Evolutionary conservation across 768 basidiomycete genomes (phyloP).

Genomic region (Boletus speciosus): DNA sequence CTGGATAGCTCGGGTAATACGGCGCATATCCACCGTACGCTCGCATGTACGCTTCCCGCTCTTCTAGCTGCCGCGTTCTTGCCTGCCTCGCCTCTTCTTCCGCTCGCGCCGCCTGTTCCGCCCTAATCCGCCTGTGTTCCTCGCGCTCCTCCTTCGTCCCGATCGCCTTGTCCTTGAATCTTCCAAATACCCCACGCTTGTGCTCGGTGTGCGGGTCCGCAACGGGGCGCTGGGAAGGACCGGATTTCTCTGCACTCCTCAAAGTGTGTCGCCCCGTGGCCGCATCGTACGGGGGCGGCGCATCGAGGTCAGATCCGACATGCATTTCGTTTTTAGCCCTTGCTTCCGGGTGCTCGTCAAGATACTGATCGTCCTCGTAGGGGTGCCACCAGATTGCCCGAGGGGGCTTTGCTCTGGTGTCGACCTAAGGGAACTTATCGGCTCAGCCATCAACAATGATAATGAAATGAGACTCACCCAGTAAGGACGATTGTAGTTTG

Average conservation of each 20-base stretch:
- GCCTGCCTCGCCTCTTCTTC: constrained; percentile 19
- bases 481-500: constrained; percentile 41
- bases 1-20: constrained; percentile 23
- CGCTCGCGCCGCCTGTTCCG: constrained; percentile 28
- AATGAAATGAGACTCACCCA: constrained; percentile 37
- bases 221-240: not conserved
- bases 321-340: constrained; percentile 33
- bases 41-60: constrained; percentile 36
- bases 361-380: constrained; percentile 62
- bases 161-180: constrained; percentile 59
- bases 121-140: constrained; percentile 34
- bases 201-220: constrained; percentile 16
- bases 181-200: constrained; percentile 55
- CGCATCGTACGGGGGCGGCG: constrained; percentile 28
- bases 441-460: not conserved
- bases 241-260: constrained; percentile 9
- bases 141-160: constrained; percentile 66
- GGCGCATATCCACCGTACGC: constrained; percentile 32
- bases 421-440: constrained; percentile 43
- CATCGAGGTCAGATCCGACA: not conserved
- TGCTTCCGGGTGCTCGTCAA: constrained; percentile 51
- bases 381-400: constrained; percentile 74
- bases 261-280: constrained; percentile 30
- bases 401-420: constrained; percentile 59
- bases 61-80: constrained; percentile 18